phyloP scores from a whole-genome alignment of 2,329 filamentous ascomycete species.

The Colletotrichum caudatum region DNA sequence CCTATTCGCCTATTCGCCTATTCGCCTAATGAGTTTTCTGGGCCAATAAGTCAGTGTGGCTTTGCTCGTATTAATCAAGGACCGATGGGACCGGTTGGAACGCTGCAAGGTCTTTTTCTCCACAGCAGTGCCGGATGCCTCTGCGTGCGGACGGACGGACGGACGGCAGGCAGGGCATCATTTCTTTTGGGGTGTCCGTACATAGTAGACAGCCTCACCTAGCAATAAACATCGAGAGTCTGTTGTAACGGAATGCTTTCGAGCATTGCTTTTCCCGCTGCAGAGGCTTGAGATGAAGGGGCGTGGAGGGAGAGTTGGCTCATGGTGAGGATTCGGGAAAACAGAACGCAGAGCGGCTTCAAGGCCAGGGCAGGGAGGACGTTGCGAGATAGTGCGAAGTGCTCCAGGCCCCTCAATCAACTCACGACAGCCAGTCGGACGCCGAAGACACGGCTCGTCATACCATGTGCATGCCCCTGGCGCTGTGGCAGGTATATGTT shows the following conservation, averaged over 20 bases:
- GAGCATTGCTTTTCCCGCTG: slow-evolving; percentile 15
- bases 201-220: background rate
- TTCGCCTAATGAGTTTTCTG: slow-evolving; percentile 5
- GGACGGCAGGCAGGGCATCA: background rate
- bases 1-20: too few relatives aligned
- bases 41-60: background rate
- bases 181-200: slow-evolving; percentile 10
- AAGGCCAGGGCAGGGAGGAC: slow-evolving; percentile 9
- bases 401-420: slow-evolving; percentile 19
- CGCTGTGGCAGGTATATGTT: too few relatives aligned
- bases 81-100: slow-evolving; percentile 32
- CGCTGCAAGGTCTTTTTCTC: slow-evolving; percentile 20
- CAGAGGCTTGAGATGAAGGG: slow-evolving; percentile 1
- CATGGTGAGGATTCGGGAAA: slow-evolving; percentile 19
- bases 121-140: slow-evolving; percentile 25
- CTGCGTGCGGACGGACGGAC: background rate
- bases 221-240: background rate
- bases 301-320: background rate
- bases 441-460: too few relatives aligned
- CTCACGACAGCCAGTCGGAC: background rate
- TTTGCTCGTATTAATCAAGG: slow-evolving; percentile 38
- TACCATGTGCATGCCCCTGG: too few relatives aligned
- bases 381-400: slow-evolving; percentile 5
- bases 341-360: slow-evolving; percentile 24
- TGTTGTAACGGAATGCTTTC: slow-evolving; percentile 4